Evolutionary conservation across 805 yeast genomes (phyloP).

Genomic region (Saturnispora galanensis): DNA sequence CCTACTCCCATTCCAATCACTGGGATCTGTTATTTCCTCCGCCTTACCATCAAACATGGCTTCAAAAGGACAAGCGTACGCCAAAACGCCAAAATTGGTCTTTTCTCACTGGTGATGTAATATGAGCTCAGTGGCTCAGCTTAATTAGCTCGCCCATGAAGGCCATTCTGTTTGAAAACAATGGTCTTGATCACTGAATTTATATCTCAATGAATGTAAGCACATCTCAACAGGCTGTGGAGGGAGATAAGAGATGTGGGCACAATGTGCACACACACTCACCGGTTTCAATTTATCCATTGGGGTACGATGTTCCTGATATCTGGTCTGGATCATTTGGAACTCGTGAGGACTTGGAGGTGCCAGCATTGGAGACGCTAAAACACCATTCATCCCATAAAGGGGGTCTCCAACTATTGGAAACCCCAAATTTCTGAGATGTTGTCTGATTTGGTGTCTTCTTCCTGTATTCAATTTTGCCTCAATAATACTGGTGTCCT

Average conservation of each 20-base stretch:
- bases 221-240: conserved; percentile 28
- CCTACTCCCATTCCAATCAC: conserved; percentile 53
- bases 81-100: background rate
- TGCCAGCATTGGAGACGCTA: background rate
- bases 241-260: conserved; percentile 22
- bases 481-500: conserved; percentile 30
- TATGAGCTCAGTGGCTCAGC: conserved; percentile 7
- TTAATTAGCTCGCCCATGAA: conserved; percentile 27
- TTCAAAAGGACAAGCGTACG: background rate
- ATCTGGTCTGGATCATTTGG: conserved; percentile 4
- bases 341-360: conserved; percentile 1
- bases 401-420: conserved; percentile 26
- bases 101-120: background rate
- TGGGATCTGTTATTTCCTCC: conserved; percentile 47
- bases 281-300: conserved; percentile 8
- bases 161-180: conserved; percentile 34
- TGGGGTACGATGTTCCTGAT: conserved; percentile 12
- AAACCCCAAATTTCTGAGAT: conserved; percentile 34
- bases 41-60: conserved; percentile 14
- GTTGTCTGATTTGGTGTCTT: conserved; percentile 47
- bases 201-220: conserved; percentile 36
- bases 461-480: conserved; percentile 40
- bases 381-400: conserved; percentile 17
- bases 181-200: conserved; percentile 18
- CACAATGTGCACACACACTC: conserved; percentile 27